Evolutionary conservation across 768 basidiomycete genomes (phyloP), one percentile per base, ranked within the genome.

Genomic region (Hydnomerulius pinastri): DNA sequence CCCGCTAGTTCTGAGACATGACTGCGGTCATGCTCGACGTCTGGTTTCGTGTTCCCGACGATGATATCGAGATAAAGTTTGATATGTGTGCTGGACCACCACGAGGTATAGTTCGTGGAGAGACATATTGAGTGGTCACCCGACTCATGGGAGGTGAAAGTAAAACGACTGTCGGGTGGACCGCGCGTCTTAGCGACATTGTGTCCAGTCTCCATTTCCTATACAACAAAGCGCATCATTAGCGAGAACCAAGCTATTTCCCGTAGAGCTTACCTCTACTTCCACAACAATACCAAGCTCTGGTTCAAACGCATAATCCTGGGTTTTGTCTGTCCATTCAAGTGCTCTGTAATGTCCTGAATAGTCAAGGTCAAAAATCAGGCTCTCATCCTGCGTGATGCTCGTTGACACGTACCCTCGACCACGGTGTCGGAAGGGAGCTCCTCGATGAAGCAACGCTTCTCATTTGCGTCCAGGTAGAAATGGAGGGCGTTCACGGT

Each of bases 101-200:
- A 96, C 13, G 90, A 83, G 2, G 92, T 86, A 71, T 92, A 88
- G 69, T 96, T 96, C 17, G 92, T 90, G 6, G 91, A 91, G 43
- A 98, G 81, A 67, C 97, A 99, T 64, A 99, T 97, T 46, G 90
- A 86, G 73, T 99, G 97, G 75, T 98, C 97, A 41, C 95, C 95
- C 24, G 95, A 80, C 53, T 95, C 92, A 66, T 97, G 93, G 4
- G 96, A 97, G 23, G 97, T 98, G 65, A 99, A 99, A 0, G 97
- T 98, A 74, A 98, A 98, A 50, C 83, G 83, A 24, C 97, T 90
- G 43, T 96, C 89, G 20, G 85, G 75, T 5, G 94, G 90, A 2
- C 97, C 97, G n/a, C 84, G 83, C 8, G 93, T 94, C 61, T 87
- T 87, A 35, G 92, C 92, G 13, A 98, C 88, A 46, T 77, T 71